Conservation (phyloP, 2,329 filamentous ascomycete species). For the Ceratocystis harringtonii region DNA sequence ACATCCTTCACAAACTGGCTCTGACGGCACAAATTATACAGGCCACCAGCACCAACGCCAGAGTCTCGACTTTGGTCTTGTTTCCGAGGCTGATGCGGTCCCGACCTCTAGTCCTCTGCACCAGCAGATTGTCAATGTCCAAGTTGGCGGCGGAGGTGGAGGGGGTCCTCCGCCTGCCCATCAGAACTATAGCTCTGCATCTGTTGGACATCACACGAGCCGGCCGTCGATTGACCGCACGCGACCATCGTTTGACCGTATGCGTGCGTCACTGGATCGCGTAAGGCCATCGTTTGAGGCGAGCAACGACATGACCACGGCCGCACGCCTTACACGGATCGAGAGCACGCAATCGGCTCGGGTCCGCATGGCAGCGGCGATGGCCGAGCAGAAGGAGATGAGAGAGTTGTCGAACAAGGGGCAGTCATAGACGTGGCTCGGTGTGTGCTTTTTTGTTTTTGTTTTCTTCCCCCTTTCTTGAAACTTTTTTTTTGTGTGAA, state of each 20-base stretch:
- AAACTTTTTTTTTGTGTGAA: slow-evolving; percentile 1
- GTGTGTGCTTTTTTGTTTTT: background rate
- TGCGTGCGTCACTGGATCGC: slow-evolving; percentile 75
- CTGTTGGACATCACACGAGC: slow-evolving; percentile 23
- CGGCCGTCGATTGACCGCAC: slow-evolving; percentile 51
- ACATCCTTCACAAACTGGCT: slow-evolving; percentile 74
- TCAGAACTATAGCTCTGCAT: slow-evolving; percentile 18
- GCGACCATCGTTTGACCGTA: slow-evolving; percentile 74
- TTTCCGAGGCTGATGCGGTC: slow-evolving; percentile 9
- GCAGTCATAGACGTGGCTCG: slow-evolving; percentile 1
- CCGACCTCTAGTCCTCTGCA: background rate
- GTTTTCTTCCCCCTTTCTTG: background rate
- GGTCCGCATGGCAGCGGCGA: background rate
- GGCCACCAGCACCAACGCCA: slow-evolving; percentile 34
- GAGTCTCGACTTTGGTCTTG: slow-evolving; percentile 14
- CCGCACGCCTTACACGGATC: slow-evolving; percentile 67
- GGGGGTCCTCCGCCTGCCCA: slow-evolving; percentile 20
- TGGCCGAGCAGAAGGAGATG: background rate
- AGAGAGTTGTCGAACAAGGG: background rate
- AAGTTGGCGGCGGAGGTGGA: slow-evolving; percentile 9
- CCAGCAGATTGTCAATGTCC: slow-evolving; percentile 19
- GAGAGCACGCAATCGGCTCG: slow-evolving; percentile 51
- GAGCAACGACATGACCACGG: slow-evolving; percentile 81
- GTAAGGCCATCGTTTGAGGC: slow-evolving; percentile 72
- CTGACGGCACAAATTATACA: slow-evolving; percentile 86